Conservation (phyloP, 129 eudicot species). For the Calendula officinalis region DNA sequence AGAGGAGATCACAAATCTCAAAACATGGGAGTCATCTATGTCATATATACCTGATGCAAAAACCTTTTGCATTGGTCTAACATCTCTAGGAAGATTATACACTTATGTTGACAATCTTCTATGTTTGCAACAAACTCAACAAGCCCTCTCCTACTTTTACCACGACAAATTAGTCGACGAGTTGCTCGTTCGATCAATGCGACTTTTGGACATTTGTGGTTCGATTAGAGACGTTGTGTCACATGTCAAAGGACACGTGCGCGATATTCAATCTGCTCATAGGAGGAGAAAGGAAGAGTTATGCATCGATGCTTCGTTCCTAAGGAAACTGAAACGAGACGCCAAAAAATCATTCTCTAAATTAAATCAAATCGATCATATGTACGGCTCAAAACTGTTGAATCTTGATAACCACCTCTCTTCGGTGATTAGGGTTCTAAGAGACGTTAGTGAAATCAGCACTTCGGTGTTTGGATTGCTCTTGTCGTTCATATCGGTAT, state of each 20-base stretch:
- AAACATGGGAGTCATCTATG: conserved; percentile 23
- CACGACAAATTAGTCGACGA: conserved; percentile 16
- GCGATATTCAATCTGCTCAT: conserved; percentile 31
- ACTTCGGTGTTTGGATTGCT: conserved; percentile 28
- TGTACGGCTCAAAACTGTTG: not conserved
- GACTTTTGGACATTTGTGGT: conserved; percentile 46
- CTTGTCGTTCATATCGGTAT: conserved; percentile 35
- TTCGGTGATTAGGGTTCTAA: conserved; percentile 16
- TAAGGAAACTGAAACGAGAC: conserved; percentile 32
- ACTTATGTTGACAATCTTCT: conserved; percentile 28
- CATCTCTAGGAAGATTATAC: conserved; percentile 19
- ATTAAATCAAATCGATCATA: conserved; percentile 25
- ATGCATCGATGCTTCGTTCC: conserved; percentile 17
- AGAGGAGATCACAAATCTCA: conserved; percentile 21
- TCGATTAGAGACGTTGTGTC: conserved; percentile 37
- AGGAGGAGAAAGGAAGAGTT: conserved; percentile 32
- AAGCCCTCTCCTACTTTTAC: conserved; percentile 17
- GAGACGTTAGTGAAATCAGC: conserved; percentile 29
- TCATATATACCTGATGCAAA: conserved; percentile 15
- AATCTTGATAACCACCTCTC: conserved; percentile 17
- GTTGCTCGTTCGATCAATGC: conserved; percentile 45
- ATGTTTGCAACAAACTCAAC: conserved; percentile 7
- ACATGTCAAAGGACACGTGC: conserved; percentile 26
- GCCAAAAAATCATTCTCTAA: conserved; percentile 21
- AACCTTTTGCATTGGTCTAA: conserved; percentile 17